Percentiles rank a stretch among this genome's conserved stretches.
These are phyloP conservation scores for Fusarium euwallaceae DNA, from an alignment of 2,329 filamentous ascomycete species.

Conservation along the genomic window DNA sequence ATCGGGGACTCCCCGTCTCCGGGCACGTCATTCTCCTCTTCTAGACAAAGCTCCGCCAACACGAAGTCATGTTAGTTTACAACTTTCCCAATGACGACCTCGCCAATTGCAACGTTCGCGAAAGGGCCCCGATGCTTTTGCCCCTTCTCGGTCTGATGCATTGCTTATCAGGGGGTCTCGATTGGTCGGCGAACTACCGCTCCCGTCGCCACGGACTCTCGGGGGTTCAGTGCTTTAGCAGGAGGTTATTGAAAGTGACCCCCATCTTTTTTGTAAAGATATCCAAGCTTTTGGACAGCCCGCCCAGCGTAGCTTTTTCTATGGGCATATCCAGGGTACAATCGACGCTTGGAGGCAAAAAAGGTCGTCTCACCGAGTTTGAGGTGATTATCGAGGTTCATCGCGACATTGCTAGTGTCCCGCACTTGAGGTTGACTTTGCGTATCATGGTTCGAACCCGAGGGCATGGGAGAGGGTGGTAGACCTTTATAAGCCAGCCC, in stretches of 20 bases:
- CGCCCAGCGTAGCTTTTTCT: background rate
- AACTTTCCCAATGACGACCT: constrained; percentile 10
- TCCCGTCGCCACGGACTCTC: constrained; percentile 18
- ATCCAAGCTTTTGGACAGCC: background rate
- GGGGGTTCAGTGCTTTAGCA: constrained; percentile 7
- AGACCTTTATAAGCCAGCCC: constrained; percentile 41
- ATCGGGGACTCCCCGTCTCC: background rate
- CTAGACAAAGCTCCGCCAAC: constrained; percentile 22
- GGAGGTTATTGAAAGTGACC: constrained; percentile 3
- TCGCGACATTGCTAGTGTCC: constrained; percentile 41
- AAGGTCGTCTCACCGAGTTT: constrained; percentile 22
- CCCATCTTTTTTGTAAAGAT: background rate
- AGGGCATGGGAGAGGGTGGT: background rate
- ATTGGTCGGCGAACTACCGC: constrained; percentile 28
- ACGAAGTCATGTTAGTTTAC: constrained; percentile 20
- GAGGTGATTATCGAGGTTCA: constrained; percentile 43
- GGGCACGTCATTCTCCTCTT: constrained; percentile 41
- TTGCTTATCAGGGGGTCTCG: constrained; percentile 26
- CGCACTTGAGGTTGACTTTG: background rate
- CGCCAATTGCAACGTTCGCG: background rate
- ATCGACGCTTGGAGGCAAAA: background rate
- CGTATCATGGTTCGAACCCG: background rate
- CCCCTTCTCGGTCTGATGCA: background rate
- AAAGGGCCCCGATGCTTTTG: background rate
- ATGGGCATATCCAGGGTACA: background rate